A percentile compares a stretch with the other conserved stretches of the same genome.
These are phyloP conservation scores for Xylaria sp. DNA, from an alignment of 2,329 filamentous ascomycete genomes.

Conservation along the genomic window DNA sequence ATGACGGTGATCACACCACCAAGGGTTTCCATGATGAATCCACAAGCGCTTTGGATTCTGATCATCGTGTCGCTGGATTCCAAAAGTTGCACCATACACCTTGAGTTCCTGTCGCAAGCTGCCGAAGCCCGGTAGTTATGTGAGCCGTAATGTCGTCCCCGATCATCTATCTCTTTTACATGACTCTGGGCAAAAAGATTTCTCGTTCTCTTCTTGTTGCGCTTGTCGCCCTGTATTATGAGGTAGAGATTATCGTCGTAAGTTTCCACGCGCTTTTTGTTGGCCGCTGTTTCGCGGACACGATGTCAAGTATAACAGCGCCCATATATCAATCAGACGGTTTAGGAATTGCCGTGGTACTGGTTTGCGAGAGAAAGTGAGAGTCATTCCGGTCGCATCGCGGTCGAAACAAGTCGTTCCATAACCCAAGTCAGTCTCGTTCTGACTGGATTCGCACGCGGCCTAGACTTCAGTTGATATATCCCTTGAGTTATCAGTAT, in stretches of 20 bases:
- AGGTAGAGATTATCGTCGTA: conserved; percentile 14
- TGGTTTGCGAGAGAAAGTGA: conserved; percentile 18
- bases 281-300: conserved; percentile 17
- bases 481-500: background rate
- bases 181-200: conserved; percentile 27
- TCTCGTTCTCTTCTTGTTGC: conserved; percentile 15
- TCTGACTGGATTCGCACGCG: conserved; percentile 2
- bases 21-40: conserved; percentile 16
- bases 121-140: conserved; percentile 19
- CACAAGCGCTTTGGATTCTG: background rate
- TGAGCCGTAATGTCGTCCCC: conserved; percentile 20
- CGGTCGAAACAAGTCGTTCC: background rate
- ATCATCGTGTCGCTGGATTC: background rate
- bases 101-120: conserved; percentile 7
- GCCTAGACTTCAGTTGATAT: background rate
- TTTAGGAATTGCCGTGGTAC: conserved; percentile 12
- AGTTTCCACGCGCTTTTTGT: background rate
- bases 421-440: conserved; percentile 21
- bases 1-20: conserved; percentile 18
- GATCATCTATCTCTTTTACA: conserved; percentile 8
- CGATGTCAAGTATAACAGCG: conserved; percentile 14
- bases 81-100: background rate
- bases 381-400: background rate
- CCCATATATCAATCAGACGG: conserved; percentile 15
- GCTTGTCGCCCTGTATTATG: conserved; percentile 28